These are phyloP conservation scores for Exophiala spinifera DNA, from an alignment of 2,329 filamentous ascomycete species.

Conservation along the genomic window DNA sequence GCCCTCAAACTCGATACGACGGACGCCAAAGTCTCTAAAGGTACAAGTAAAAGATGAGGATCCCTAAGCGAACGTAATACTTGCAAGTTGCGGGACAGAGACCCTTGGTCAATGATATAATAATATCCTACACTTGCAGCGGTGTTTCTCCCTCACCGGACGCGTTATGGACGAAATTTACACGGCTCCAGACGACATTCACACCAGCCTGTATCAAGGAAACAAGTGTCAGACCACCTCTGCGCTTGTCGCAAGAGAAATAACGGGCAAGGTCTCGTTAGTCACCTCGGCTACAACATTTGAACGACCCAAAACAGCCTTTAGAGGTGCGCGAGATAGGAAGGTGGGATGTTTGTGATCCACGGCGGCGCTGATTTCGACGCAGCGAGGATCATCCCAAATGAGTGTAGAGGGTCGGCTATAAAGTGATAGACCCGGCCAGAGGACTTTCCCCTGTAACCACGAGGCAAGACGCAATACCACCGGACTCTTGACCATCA, in stretches of 20 bases:
- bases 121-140: too few species aligned
- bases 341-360: too few species aligned
- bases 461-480: conserved; percentile 21
- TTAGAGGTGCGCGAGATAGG: too few species aligned
- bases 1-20: too few species aligned
- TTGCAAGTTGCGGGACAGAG: background rate
- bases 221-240: background rate
- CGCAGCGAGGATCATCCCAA: background rate
- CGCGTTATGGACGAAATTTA: too few species aligned
- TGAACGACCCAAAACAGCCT: too few species aligned
- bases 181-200: too few species aligned
- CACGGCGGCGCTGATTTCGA: background rate
- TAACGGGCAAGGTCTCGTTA: background rate
- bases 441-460: background rate
- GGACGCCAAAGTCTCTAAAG: too few species aligned
- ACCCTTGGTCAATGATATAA: too few species aligned
- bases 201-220: too few species aligned
- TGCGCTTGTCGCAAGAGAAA: background rate
- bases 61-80: background rate
- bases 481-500: background rate
- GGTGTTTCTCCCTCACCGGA: too few species aligned
- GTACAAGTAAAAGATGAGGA: background rate
- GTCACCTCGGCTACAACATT: background rate
- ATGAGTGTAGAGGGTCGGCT: conserved; percentile 1
- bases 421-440: background rate